Base-by-base conservation (phyloP, 2,329 filamentous ascomycete species). In the Diplodia seriata region DNA sequence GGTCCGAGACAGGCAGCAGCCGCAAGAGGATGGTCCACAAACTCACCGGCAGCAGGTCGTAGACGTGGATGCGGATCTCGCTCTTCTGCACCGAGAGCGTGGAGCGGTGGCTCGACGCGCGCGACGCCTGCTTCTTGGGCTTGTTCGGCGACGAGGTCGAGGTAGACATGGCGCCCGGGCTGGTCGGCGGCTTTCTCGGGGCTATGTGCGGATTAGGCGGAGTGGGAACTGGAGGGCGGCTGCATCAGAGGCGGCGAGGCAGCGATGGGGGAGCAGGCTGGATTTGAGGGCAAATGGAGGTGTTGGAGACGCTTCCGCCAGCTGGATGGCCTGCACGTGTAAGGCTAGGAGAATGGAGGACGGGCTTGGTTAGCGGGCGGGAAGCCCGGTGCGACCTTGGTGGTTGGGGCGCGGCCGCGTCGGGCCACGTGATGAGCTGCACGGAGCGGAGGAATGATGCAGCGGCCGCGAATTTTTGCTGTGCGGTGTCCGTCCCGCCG, bases 61-160 rank as follows among this genome's bases (percentile, higher is more conserved):
- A 94, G 74, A 93, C 88, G 75, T 93, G 89, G 75, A 94, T 93
- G 57, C 86, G 81, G 70, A 94, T 85, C 76, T 93, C 89, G 2
- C 89, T 92, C 75, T 90, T 90, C 72, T 89, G 87, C 23, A 91
- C 80, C 18, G 90, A 91, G 56, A 91, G 77, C 1, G 89, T 91
- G 68, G 87, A 89, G 70, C 89, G 82, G 75, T 91, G 90, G 55
- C 80, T 77, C 55, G 78, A 76, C 66, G 65, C 47, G 49, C 67
- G 67, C 47, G 61, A 53, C 11, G 59, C 47, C 31, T 50, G 59
- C 31, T 50, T 80, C 68, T 79, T 78, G 14, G 77, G 23, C 36
- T 62, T 64, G 9, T 15, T 36, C 4, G 59, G 59, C 55, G 55
- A 51, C 61, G 61, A 51, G 29, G 43, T 31, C 61, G 61, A 51